Evolutionary conservation across 139 green algal species (phyloP), one percentile per base, ranked within the genome.

Genomic region (Chlamydomonas applanata): DNA sequence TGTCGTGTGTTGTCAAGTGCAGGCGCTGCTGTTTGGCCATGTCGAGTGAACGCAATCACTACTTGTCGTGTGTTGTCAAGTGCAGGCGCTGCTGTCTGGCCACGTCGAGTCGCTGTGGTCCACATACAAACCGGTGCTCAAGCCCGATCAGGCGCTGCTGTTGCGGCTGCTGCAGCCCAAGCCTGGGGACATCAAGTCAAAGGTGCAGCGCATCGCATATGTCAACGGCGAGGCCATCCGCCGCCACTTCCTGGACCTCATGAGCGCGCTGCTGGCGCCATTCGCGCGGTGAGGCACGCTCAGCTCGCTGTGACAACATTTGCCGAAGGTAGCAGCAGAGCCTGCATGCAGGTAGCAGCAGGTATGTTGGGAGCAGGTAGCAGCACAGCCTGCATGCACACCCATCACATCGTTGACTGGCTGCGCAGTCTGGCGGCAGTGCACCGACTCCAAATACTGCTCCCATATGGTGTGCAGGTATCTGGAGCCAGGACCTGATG

Each of bases 41-140:
- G 67, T 75, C 1, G 84, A 91, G 73, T 71, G n/a, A n/a, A n/a
- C n/a, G n/a, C n/a, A n/a, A n/a, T n/a, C n/a, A 35, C 11, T 66
- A 9, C 24, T 30, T 22, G n/a, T 34, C 4, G 17, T 29, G 59
- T 66, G 24, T 9, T 7, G 11, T 22, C 30, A 3, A 66, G 11
- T 53, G 35, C 72, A 78, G 72, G 53, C 61, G 53, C 79, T 97
- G 30, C 72, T 97, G 46, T 72, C 66, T 0, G 82, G 90, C 30
- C 88, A 94, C 46, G 67, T 75, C 1, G 84, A 91, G 73, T 71
- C 78, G 19, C 72, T 95, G 27, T 97, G 92, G 92, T 66, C 79
- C 56, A 61, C 34, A 0, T 88, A 93, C 81, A 85, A 82, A 64
- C 82, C 84, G 4, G 52, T 93, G 4, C 80, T 71, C 7, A 76